phyloP scores from a whole-genome alignment of 306 rosid species.

The Sechiopsis laciniata region DNA sequence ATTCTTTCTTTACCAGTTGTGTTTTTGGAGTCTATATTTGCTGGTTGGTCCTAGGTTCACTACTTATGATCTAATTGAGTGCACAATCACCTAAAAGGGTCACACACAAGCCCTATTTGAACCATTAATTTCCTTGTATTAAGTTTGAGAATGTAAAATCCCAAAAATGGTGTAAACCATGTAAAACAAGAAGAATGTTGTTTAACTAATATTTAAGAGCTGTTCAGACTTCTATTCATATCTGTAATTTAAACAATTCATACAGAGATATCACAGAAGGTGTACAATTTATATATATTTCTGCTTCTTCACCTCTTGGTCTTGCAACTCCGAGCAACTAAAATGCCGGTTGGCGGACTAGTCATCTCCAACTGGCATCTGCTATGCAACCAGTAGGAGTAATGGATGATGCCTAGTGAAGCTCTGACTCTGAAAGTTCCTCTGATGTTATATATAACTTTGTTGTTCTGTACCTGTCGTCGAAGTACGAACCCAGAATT shows the following conservation, averaged over 20 bases:
- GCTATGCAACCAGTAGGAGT: slow-evolving; percentile 58
- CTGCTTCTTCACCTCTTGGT: slow-evolving; percentile 45
- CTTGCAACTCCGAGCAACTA: slow-evolving; percentile 60
- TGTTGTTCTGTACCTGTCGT: slow-evolving; percentile 58
- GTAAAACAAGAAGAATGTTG: slow-evolving; percentile 17
- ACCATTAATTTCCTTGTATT: not conserved
- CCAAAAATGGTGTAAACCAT: slow-evolving; percentile 13
- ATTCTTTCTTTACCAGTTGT: not conserved
- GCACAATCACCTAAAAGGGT: not conserved
- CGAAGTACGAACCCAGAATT: slow-evolving; percentile 62
- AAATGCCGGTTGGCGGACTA: slow-evolving; percentile 69
- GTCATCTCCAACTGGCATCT: slow-evolving; percentile 78
- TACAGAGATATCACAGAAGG: not conserved
- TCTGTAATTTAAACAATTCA: not conserved
- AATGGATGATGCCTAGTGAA: slow-evolving; percentile 50
- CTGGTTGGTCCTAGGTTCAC: slow-evolving; percentile 4
- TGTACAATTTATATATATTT: not conserved
- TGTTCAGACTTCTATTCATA: not conserved
- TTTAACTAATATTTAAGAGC: not conserved
- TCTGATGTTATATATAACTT: slow-evolving; percentile 47
- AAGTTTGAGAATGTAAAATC: not conserved
- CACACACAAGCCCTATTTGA: not conserved
- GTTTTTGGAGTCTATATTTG: not conserved
- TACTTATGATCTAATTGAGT: not conserved
- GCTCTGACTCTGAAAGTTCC: slow-evolving; percentile 69